phyloP scores from a whole-genome alignment of 768 basidiomycete species.

The Lyophyllum atratum region DNA sequence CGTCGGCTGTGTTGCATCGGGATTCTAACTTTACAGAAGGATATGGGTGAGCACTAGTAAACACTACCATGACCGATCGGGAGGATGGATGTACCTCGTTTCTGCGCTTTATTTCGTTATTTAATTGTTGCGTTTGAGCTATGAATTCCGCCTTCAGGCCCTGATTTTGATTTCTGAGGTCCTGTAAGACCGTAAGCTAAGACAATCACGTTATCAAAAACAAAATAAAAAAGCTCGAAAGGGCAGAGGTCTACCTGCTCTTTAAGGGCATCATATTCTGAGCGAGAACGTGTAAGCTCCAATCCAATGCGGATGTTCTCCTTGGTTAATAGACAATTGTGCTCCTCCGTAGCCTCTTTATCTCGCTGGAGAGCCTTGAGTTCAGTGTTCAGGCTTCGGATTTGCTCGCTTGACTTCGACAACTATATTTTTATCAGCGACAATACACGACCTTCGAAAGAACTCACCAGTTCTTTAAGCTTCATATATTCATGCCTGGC shows the following conservation, averaged over 20 bases:
- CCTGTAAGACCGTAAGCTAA: neutral
- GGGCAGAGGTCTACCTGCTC: neutral
- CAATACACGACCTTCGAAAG: neutral
- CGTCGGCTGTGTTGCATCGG: neutral
- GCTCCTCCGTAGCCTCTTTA: neutral
- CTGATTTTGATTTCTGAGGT: neutral
- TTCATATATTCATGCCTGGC: conserved; percentile 30
- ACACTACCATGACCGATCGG: neutral
- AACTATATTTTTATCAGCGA: neutral
- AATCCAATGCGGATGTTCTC: neutral
- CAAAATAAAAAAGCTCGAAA: neutral
- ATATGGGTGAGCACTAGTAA: neutral
- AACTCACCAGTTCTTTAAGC: conserved; percentile 28
- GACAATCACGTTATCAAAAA: neutral
- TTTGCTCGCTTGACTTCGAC: neutral
- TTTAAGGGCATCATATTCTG: neutral
- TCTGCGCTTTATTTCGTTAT: neutral
- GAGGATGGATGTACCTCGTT: neutral
- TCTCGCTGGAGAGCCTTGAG: neutral
- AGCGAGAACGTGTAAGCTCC: neutral
- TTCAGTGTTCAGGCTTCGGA: conserved; percentile 1
- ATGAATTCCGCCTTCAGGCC: neutral
- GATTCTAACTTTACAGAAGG: neutral
- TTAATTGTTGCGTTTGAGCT: neutral
- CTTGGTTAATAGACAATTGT: neutral